Conservation (phyloP, 176 grass and related monocot species). For the Bolboschoenus planiculmis region DNA sequence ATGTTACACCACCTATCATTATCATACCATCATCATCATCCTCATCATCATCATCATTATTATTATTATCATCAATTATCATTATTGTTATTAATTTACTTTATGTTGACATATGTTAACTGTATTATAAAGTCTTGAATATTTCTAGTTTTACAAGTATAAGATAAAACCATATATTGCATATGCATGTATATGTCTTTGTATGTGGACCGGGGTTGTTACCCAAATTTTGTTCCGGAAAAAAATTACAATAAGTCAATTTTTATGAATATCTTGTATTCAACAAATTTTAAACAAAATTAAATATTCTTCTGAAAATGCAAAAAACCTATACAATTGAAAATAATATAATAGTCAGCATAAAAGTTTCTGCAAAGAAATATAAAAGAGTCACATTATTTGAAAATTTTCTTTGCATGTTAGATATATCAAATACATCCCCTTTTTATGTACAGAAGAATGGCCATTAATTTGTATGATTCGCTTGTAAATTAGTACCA, state of each 20-base stretch:
- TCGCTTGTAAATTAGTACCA: neutral
- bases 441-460: neutral
- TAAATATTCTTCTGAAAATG: neutral
- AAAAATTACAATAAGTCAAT: too few species aligned
- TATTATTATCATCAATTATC: neutral
- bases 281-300: neutral
- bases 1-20: conserved; percentile 48
- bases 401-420: too few species aligned
- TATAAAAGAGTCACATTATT: too few species aligned
- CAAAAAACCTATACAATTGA: neutral
- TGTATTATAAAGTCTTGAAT: neutral
- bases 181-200: too few species aligned
- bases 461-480: neutral
- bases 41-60: neutral
- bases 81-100: neutral
- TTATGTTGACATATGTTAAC: neutral
- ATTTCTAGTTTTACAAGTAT: neutral
- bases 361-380: too few species aligned
- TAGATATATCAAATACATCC: too few species aligned
- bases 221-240: too few species aligned
- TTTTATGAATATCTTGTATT: too few species aligned
- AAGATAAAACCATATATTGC: neutral
- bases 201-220: neutral
- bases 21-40: neutral
- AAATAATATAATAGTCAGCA: neutral